phyloP scores from a whole-genome alignment of 208 protist species.

The Porcisia hertigi region DNA sequence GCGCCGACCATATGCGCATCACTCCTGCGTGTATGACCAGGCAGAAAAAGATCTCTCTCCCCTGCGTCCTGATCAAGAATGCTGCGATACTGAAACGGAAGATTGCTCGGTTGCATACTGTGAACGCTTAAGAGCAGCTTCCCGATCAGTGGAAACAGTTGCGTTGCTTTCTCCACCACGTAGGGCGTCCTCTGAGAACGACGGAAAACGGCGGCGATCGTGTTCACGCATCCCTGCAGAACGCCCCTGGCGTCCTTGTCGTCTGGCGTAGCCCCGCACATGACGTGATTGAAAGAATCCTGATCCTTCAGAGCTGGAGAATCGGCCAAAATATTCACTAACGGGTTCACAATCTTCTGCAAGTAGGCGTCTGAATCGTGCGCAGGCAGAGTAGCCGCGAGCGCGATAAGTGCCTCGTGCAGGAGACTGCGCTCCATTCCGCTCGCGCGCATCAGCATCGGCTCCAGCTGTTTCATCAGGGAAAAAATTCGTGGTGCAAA shows the following conservation, averaged over 20 bases:
- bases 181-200: constrained; percentile 60
- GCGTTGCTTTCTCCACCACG: constrained; percentile 44
- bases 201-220: constrained; percentile 67
- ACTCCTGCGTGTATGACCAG: constrained; percentile 44
- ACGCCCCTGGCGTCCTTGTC: constrained; percentile 33
- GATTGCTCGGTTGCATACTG: constrained; percentile 36
- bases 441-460: constrained; percentile 40
- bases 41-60: constrained; percentile 51
- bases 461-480: constrained; percentile 45
- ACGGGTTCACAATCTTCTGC: constrained; percentile 57
- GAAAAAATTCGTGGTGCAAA: constrained; percentile 23
- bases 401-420: constrained; percentile 68
- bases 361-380: constrained; percentile 51
- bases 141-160: constrained; percentile 39
- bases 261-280: constrained; percentile 29
- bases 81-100: constrained; percentile 42
- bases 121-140: constrained; percentile 57
- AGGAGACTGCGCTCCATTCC: constrained; percentile 54
- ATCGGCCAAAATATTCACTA: constrained; percentile 45
- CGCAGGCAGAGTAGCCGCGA: constrained; percentile 46
- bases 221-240: constrained; percentile 45
- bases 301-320: constrained; percentile 35
- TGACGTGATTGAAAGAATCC: constrained; percentile 56
- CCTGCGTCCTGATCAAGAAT: constrained; percentile 44
- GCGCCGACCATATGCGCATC: constrained; percentile 9